Base-by-base conservation (phyloP, 495 filamentous ascomycete species). In the Filosporella fistucella region DNA sequence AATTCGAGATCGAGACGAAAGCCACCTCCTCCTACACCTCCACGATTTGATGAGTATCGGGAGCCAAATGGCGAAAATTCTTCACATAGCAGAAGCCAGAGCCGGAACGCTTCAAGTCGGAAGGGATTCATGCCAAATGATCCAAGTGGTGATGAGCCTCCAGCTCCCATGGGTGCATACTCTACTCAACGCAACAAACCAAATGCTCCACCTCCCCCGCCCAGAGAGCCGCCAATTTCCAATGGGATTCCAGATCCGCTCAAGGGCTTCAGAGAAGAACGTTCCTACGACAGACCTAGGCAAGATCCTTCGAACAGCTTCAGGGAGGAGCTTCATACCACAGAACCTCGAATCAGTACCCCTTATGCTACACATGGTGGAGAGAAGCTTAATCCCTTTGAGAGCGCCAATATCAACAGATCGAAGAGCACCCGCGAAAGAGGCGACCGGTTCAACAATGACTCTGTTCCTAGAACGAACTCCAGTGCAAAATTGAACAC, bases 281-380 rank as follows among this genome's bases (percentile, higher is more conserved):
- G n/a, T n/a, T n/a, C n/a, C n/a, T n/a, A n/a, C n/a, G n/a, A n/a
- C n/a, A n/a, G n/a, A n/a, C n/a, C 22, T 13, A 34, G 16, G 8
- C 23, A 32, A 58, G 71, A 77, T 53, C 71, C 74, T 4, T 51
- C 74, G 35, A 65, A 26, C 64, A 72, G 42, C 72, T 71, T 35
- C n/a, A 60, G 59, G 36, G 66, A 72, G n/a, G 54, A 59, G 9
- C 54, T 21, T 48, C 46, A 16, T 59, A 63, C 63, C 35, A 49
- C 62, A 54, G 74, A 77, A 45, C 65, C 62, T 16, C 75, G 86
- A 9, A 64, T 75, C 20, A 81, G 86, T 45, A 85, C 82, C 7
- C 79, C 82, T 0, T 93, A 95, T 58, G 74, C 80, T 28, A 77
- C 73, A 2, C 64, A 76, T 23, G 77, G 80, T 41, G 86, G 86